These are phyloP conservation scores for Massospora cicadina DNA, from an alignment of 371 early-diverging fungal species.

Conservation along the genomic window DNA sequence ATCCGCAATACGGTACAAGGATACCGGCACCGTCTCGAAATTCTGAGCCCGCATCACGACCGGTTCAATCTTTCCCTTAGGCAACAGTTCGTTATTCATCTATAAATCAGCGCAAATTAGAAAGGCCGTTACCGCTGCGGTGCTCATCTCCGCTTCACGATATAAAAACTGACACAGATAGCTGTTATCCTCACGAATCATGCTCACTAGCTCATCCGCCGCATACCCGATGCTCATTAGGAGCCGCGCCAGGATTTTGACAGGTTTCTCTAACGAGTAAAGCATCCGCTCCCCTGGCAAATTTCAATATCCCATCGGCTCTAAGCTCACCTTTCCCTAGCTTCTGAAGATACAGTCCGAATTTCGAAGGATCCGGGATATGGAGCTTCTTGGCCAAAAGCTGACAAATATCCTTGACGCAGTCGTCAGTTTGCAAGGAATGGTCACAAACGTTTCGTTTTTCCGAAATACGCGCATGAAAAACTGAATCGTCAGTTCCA, in stretches of 20 bases:
- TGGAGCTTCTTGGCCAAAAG: constrained; percentile 58
- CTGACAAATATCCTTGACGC: constrained; percentile 23
- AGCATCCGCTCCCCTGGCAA: constrained; percentile 36
- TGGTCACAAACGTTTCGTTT: constrained; percentile 9
- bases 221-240: constrained; percentile 61
- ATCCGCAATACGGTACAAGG: constrained; percentile 39
- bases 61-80: background rate
- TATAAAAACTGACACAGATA: constrained; percentile 60
- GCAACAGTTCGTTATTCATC: background rate
- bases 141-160: constrained; percentile 21
- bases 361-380: constrained; percentile 48
- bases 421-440: constrained; percentile 4
- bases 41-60: constrained; percentile 41
- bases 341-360: constrained; percentile 40
- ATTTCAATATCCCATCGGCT: background rate
- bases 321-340: constrained; percentile 28
- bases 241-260: constrained; percentile 42
- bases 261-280: constrained; percentile 42
- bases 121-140: background rate
- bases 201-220: constrained; percentile 48
- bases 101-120: background rate
- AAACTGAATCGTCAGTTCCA: background rate
- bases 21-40: constrained; percentile 51
- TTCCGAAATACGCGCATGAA: constrained; percentile 1
- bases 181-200: constrained; percentile 68